Conservation (phyloP, 768 basidiomycete genomes). For the Hortiboletus flavorubellus region DNA sequence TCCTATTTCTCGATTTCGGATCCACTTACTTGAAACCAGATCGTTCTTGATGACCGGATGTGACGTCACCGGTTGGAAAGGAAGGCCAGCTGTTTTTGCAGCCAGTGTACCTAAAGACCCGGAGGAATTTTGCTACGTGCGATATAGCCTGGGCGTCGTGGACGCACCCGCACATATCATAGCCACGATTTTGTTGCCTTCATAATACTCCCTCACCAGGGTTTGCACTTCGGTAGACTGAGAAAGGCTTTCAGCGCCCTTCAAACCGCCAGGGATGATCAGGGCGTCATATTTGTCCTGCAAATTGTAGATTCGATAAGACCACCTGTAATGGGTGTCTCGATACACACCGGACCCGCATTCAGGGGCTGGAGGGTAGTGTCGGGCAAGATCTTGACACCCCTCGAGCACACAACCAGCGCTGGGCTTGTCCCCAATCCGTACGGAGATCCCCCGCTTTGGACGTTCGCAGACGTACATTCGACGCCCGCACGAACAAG, state of each 20-base stretch:
- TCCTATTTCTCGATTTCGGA: not conserved
- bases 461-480: constrained; percentile 63
- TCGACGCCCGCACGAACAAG: constrained; percentile 72
- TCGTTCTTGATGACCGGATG: constrained; percentile 67
- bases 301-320: not conserved
- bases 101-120: constrained; percentile 56
- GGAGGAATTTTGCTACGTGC: not conserved
- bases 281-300: constrained; percentile 67
- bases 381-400: constrained; percentile 71
- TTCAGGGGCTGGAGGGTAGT: constrained; percentile 43
- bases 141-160: not conserved
- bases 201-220: constrained; percentile 52
- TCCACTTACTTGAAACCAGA: constrained; percentile 49
- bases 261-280: constrained; percentile 75
- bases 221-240: constrained; percentile 55
- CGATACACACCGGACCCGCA: constrained; percentile 45
- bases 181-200: constrained; percentile 49
- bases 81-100: constrained; percentile 59
- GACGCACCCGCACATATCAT: constrained; percentile 82
- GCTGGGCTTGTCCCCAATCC: constrained; percentile 37
- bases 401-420: constrained; percentile 63
- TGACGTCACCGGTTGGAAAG: constrained; percentile 67
- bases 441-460: constrained; percentile 30
- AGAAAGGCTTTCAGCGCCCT: constrained; percentile 74
- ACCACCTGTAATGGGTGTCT: not conserved